Evolutionary conservation across 75 land plant species (phyloP), one percentile per base, ranked within the genome.

Genomic region (Gnetum montanum): DNA sequence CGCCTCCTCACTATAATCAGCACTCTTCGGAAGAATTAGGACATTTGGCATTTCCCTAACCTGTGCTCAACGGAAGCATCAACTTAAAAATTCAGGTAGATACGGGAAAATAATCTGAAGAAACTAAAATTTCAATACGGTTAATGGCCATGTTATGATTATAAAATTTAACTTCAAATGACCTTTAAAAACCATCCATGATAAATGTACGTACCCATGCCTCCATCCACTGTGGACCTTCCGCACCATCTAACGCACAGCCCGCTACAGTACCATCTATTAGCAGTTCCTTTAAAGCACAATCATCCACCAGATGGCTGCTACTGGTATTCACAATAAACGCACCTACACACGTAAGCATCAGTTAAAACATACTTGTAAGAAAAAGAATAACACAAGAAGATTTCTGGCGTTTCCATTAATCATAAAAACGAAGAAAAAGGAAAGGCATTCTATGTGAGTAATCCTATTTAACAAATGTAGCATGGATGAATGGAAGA

Each of bases 221-320:
- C 86, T 95, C 99, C 84, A 95, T 81, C 99, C 99, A 95, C 57
- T 86, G 97, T 50, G 99, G 96, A 38, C 99, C 99, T 77, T 95
- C 99, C 16, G 90, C 88, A 53, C 99, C 99, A 79, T 95, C 99
- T 62, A 95, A 59, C 20, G 99, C 99, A 76, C 92, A 90, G 22
- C 99, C 99, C 65, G 99, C 88, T 64, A 95, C 60, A 43, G 81
- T 81, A 1, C 99, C 99, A 72, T 86, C 97, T 70, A 90, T 83
- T 49, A 95, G 50, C 31, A 88, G 86, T 50, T 95, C 88, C 66
- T 95, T 95, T 61, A 95, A 58, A 15, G 97, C 99, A 67, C 99
- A 95, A 64, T 95, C 99, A 67, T 95, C 99, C 54, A 95, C 50
- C 28, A 95, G 49, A 51, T 90, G 97, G 67, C 88, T 81, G 75